Base-by-base conservation (phyloP, 768 basidiomycete genomes). In the Agrocybe chaxingu region DNA sequence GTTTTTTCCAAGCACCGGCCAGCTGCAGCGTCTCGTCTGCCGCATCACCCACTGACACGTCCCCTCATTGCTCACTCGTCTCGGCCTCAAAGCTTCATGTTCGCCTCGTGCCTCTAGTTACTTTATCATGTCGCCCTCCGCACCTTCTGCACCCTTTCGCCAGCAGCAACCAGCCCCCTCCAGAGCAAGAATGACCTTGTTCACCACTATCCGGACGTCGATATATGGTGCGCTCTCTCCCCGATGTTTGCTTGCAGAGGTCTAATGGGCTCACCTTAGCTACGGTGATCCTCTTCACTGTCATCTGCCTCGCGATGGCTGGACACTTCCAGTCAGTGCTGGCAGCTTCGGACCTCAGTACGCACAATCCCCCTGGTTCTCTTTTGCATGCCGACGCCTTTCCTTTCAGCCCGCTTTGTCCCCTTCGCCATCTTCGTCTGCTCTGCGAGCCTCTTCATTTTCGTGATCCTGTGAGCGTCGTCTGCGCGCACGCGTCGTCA, bases 381-480 rank as follows among this genome's bases (percentile, higher is more conserved):
- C 43, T 18, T 50, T 31, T 57, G 44, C 46, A 49, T 47, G 51
- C 41, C 52, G 36, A 56, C 42, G n/a, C 31, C 8, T 16, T 42
- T 31, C 30, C 40, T 30, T 47, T 7, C 59, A 92, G 90, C 90
- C 70, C 89, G 85, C 71, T 92, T 92, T 63, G 84, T 92, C 35
- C 90, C 90, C 12, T 88, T 90, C 62, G 85, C 90, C 47, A 79
- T 92, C 62, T 92, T 92, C 58, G 87, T 90, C 39, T 87, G 84
- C 61, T 76, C 76, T 37, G 80, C 78, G 34, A 89, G 85, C 62
- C 62, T 91, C 63, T 66, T 88, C 55, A 79, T 90, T 58, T 77
- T 90, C 45, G 56, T 81, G 37, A 68, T 80, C 48, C 77, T 92
- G 88, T 89, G 57, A 61, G 84, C 7, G 7, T 75, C 30, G 35